Evolutionary conservation across 306 rosid species (phyloP), one percentile per base, ranked within the genome.

Genomic region (Cucurbita argyrosperma): DNA sequence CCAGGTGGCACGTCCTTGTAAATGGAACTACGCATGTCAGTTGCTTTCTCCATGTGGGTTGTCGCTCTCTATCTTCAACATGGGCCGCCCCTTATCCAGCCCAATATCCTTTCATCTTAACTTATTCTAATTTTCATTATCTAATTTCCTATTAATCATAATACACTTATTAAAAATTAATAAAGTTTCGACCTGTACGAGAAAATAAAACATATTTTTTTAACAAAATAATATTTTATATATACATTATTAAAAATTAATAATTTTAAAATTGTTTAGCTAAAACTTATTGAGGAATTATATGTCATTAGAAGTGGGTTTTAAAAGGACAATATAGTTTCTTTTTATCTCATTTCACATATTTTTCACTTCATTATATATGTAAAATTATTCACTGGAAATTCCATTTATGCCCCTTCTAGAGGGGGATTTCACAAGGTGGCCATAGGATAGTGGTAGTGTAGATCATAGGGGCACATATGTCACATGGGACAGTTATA

Each of bases 81-180:
- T 66, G 73, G 73, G 73, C 73, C 73, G 73, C 42, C 4, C 21
- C 42, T 13, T 10, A 67, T 67, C 73, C 40, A 52, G 73, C 47
- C 73, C 73, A 67, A 67, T 46, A 18, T 13, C 10, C 10, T 46
- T 23, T 67, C 73, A 4, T 66, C 5, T 43, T 66, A 43, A 18
- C 51, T 43, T 18, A 18, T 23, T 58, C 5, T n/a, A 57, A 21
- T 57, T 57, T 7, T 9, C 8, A 10, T 21, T 60, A 13, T 66
- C 54, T 66, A 19, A 18, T 45, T 65, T 64, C 12, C 8, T 40
- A 16, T 37, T 35, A 21, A 4, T 30, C 11, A 57, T 59, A 30
- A 35, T 13, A 55, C 4, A 26, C 26, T 23, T 23, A 26, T 26
- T 26, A 26, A 26, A 26, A 26, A 26, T 26, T 26, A 26, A 46